Conservation (phyloP, 2,329 filamentous ascomycete species). For the Aspergillus unguis region DNA sequence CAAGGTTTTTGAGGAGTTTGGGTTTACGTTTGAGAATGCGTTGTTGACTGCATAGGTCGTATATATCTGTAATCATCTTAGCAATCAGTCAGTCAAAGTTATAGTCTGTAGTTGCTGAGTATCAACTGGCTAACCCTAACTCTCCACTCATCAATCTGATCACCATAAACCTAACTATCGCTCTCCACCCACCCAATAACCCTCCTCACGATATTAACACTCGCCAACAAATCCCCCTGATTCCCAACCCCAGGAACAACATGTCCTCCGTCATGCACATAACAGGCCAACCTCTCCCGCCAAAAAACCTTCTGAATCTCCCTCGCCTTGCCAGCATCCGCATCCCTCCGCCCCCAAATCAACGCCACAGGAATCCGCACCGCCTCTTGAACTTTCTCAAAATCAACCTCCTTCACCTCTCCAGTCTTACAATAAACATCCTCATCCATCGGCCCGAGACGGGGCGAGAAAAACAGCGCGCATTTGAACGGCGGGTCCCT, state of each 20-base stretch:
- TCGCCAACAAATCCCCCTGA: neutral
- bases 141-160: no score
- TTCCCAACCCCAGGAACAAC: neutral
- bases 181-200: neutral
- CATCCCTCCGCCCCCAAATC: neutral
- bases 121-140: no score
- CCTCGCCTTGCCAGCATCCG: neutral
- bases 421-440: neutral
- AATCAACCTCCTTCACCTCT: neutral
- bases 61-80: no score
- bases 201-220: neutral
- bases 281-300: neutral
- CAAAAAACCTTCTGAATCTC: neutral
- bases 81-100: no score
- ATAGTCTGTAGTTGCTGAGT: no score
- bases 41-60: constrained; percentile 1
- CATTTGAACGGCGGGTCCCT: neutral
- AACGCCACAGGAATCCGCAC: neutral
- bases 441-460: neutral
- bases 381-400: neutral
- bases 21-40: constrained; percentile 25
- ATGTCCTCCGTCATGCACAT: neutral
- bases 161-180: neutral
- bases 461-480: neutral
- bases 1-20: constrained; percentile 23